Evolutionary conservation across 2,329 filamentous ascomycete species (phyloP), one percentile per base, ranked within the genome.

Genomic region (Sarocladium strictum): DNA sequence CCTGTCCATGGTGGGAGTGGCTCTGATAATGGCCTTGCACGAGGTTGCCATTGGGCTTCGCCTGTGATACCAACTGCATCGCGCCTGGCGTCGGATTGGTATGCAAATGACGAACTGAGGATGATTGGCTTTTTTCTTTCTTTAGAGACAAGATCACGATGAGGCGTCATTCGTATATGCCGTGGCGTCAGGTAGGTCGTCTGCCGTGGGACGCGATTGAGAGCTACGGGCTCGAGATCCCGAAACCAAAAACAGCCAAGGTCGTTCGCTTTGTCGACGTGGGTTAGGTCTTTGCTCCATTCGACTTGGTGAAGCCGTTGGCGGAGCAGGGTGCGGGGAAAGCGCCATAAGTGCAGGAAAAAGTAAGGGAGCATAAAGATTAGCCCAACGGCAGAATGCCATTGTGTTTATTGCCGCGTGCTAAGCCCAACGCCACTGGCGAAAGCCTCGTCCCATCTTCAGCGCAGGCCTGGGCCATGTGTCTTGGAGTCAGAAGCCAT

Each of bases 321-420:
- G 40, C 21, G 40, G 17, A 43, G 17, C 24, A 43, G 40, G 40
- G 40, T 43, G 40, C 40, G 40, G 40, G 40, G 40, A 24, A 40
- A 24, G 17, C 40, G 40, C 10, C 21, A 9, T 12, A 23, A 12
- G 40, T 6, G 6, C 7, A 17, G 35, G n/a, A 17, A 23, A 12
- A 27, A 29, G 17, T 47, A 47, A 47, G 23, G n/a, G 21, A 47
- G 9, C 27, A 17, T 27, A 47, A 47, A 47, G 43, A 27, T 47
- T 47, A 17, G 43, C 23, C 24, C 10, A 47, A 29, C 43, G 43
- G 43, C 24, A 47, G 43, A 47, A 47, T 47, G 43, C 43, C 24
- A 26, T 29, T 43, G 23, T 27, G 43, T 3, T 9, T 47, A 26
- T 47, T 47, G 24, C 43, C 43, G 29, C 29, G 23, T 47, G 24